Evolutionary conservation across 2,329 filamentous ascomycete species (phyloP), one percentile per base, ranked within the genome.

Genomic region (Penicillium polonicum): DNA sequence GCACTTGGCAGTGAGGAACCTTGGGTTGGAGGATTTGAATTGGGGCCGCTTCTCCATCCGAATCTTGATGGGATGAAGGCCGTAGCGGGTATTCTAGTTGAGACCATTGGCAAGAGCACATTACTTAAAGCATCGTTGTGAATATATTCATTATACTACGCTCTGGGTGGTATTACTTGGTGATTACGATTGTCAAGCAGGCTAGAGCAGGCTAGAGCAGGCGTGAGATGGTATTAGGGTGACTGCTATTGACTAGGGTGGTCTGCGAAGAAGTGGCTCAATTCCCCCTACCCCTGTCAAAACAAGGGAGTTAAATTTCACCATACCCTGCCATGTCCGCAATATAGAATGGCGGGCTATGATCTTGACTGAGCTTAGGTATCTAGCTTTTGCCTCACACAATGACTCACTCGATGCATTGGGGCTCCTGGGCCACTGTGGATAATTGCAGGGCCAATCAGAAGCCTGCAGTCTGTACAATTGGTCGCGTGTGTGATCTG

Each of bases 241-340:
- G 21, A 17, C 39, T 25, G 5, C 21, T 2, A 17, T 42, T 25
- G 21, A 17, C 39, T 25, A 17, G 19, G 19, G 6, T n/a, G n/a
- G 15, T 41, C 19, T 21, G n/a, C 5, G 7, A 25, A 9, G 21
- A n/a, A 15, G 7, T 10, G 15, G 13, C 7, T 42, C 15, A 5
- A 5, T 33, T 23, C 15, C 8, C 5, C 4, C 3, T 13, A 5
- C 13, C 4, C 23, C 23, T 17, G 5, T 63, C 19, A 61, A 23
- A 23, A 58, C 70, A 27, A 73, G 54, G 17, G 69, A 73, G 55
- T 72, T 67, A 33, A 68, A 69, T 8, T 69, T 69, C 64, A 8
- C 65, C 65, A 69, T 66, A 72, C 25, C 66, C 60, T 5, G 67
- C 64, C 25, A 71, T 39, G 43, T 67, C 64, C 33, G 60, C 51